A percentile compares a stretch with the other conserved stretches of the same genome.
These are phyloP conservation scores for Aciculoconidium aculeatum DNA, from an alignment of 805 yeast species.

Conservation along the genomic window DNA sequence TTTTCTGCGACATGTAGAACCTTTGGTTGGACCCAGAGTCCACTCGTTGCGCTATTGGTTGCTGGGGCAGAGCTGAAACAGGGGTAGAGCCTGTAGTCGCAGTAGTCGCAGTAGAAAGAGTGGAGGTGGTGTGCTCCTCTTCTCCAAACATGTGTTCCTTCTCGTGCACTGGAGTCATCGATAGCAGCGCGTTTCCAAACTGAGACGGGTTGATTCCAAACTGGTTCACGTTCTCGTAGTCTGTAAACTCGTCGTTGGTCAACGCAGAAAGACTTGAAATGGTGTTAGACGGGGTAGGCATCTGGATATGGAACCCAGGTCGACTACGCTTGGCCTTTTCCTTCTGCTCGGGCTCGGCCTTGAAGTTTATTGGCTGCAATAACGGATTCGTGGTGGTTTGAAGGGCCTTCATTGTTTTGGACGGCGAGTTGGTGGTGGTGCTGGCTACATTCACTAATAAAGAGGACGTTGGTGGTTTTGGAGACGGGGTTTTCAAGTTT, in stretches of 20 bases:
- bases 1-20: too few species aligned
- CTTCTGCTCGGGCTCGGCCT: conserved; percentile 13
- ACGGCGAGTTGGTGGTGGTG: conserved; percentile 30
- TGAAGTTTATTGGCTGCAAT: conserved; percentile 51
- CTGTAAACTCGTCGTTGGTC: conserved; percentile 23
- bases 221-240: conserved; percentile 49
- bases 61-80: not conserved
- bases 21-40: not conserved
- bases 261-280: conserved; percentile 31
- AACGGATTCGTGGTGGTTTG: conserved; percentile 40
- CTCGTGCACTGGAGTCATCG: conserved; percentile 81
- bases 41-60: not conserved
- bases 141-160: conserved; percentile 22
- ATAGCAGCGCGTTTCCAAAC: conserved; percentile 46
- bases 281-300: conserved; percentile 61
- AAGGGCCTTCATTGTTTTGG: conserved; percentile 46
- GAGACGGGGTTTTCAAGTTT: conserved; percentile 32
- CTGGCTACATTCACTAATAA: conserved; percentile 11
- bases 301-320: conserved; percentile 59
- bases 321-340: conserved; percentile 36
- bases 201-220: conserved; percentile 58
- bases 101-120: not conserved
- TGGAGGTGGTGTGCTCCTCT: conserved; percentile 2
- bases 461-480: conserved; percentile 24
- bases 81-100: not conserved